Percentiles rank a stretch among this genome's conserved stretches.
These are phyloP conservation scores for Galeopsis tetrahit DNA, from an alignment of 257 asterid species.

Conservation along the genomic window DNA sequence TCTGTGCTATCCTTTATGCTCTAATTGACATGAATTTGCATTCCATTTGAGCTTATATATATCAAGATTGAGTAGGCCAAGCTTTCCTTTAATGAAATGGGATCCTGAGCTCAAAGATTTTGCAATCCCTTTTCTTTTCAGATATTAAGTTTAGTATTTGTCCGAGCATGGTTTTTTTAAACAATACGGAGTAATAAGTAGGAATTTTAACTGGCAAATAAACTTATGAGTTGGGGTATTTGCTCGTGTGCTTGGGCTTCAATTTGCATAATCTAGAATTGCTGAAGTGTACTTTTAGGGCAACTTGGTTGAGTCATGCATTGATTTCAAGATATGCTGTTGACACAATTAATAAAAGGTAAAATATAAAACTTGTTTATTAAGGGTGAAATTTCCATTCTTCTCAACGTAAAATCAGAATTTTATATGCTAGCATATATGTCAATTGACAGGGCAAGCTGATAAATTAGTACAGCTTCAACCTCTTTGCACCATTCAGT, in stretches of 20 bases:
- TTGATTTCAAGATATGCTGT: conserved; percentile 8
- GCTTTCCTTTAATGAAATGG: neutral
- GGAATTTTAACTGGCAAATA: neutral
- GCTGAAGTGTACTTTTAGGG: neutral
- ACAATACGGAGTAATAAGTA: neutral
- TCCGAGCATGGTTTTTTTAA: neutral
- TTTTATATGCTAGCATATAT: neutral
- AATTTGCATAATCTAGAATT: neutral
- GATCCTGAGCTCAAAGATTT: neutral
- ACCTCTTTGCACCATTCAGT: neutral
- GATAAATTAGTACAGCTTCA: conserved; percentile 5
- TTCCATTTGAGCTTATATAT: too few relatives aligned
- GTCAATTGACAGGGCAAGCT: neutral
- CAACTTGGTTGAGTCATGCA: neutral
- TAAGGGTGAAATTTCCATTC: too few relatives aligned
- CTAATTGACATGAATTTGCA: too few relatives aligned
- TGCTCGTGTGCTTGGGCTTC: neutral
- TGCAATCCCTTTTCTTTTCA: neutral
- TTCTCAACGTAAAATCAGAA: neutral
- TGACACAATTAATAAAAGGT: neutral
- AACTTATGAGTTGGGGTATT: neutral
- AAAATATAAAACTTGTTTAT: neutral
- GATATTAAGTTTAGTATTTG: neutral
- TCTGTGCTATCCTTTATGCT: neutral
- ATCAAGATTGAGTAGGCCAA: neutral